These are phyloP conservation scores for Helianthus annuus DNA, from an alignment of 129 eudicot genomes.

Conservation along the genomic window HanXRQr2.0-SUNRISE NC_035448.2:6477609-6478108, in stretches of 20 bases:
- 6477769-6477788: background rate
- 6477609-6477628: too few species aligned
- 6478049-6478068: too few species aligned
- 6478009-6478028: too few species aligned
- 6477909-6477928: conserved; percentile 8
- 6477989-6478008: too few species aligned
- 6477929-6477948: conserved; percentile 8
- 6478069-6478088: too few species aligned
- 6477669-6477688: too few species aligned
- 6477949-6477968: conserved; percentile 15
- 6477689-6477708: background rate
- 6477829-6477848: conserved; percentile 1
- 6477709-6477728: background rate
- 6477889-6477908: conserved; percentile 15
- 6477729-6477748: background rate
- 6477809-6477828: background rate
- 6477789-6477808: background rate
- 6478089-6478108: background rate
- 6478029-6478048: too few species aligned
- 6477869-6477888: conserved; percentile 16
- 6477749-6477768: background rate
- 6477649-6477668: background rate
- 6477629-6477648: too few species aligned
- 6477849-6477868: conserved; percentile 17
- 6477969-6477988: background rate